Evolutionary conservation across 495 filamentous ascomycete species (phyloP), one percentile per base, ranked within the genome.

Genomic region (Penicillium odoratum): DNA sequence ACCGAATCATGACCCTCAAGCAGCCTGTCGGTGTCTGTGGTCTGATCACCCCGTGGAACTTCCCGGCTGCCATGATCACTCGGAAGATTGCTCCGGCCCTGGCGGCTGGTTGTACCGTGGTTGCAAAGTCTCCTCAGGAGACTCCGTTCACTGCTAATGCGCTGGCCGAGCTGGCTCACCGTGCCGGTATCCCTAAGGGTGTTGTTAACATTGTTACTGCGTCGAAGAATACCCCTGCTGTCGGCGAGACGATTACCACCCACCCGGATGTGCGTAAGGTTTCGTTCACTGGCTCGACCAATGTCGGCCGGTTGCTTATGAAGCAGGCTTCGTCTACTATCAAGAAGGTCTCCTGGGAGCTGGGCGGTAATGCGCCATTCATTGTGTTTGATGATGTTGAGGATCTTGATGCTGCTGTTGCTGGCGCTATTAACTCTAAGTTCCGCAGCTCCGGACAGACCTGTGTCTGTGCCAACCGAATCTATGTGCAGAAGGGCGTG

Each of bases 21-120:
- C 86, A 97, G 73, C 93, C 94, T 6, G 85, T 98, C 46, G 94
- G 94, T 60, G 93, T 98, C 11, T 95, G 91, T 65, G 93, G 92
- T 11, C 77, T 98, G 33, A 97, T 98, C 69, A 97, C 94, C 21
- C 94, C 94, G 26, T 96, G 92, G 92, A 97, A 96, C 75, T 97
- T 95, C 73, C 92, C 92, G 3, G 88, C 89, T 7, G 92, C 92
- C 7, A 97, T 96, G 92, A 88, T 95, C 62, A 93, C 92, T 3
- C 77, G 92, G 28, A 96, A 97, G 74, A 85, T 93, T 55, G 92
- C 85, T 2, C 90, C 92, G 3, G 92, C 92, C 26, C 76, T 97
- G 53, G 92, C 88, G 34, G 88, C 88, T 5, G 88, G 88, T 7
- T 96, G 93, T 69, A 93, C 93, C 1, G 86, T 93, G 0, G 91